Conservation (phyloP, 2,329 filamentous ascomycete genomes). For the Exophiala sp. region DNA sequence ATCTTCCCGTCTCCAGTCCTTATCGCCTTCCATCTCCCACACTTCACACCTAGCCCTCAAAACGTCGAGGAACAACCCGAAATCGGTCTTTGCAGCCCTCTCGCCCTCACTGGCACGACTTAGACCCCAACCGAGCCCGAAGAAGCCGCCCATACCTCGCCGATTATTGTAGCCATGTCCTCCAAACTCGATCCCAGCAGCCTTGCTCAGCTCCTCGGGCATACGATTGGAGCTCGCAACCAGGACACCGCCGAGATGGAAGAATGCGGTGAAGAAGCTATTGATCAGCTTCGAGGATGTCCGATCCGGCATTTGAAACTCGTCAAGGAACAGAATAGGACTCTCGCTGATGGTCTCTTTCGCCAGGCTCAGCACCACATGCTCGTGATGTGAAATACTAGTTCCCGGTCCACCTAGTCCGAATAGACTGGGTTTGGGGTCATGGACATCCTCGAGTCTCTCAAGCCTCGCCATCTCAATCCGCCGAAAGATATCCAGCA, state of each 20-base stretch:
- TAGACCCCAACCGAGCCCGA: conserved; percentile 24
- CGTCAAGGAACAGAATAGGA: conserved; percentile 72
- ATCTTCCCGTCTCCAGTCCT: conserved; percentile 58
- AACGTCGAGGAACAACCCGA: conserved; percentile 68
- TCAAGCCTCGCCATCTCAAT: conserved; percentile 58
- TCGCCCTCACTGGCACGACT: conserved; percentile 43
- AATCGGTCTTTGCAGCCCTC: conserved; percentile 62
- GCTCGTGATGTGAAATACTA: conserved; percentile 46
- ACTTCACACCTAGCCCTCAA: conserved; percentile 72
- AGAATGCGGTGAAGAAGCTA: conserved; percentile 71
- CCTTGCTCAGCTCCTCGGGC: conserved; percentile 73
- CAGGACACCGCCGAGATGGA: conserved; percentile 73
- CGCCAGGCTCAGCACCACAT: conserved; percentile 67
- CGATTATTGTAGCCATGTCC: conserved; percentile 22
- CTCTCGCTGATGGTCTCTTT: conserved; percentile 68
- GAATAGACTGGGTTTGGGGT: conserved; percentile 5
- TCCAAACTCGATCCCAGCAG: conserved; percentile 62
- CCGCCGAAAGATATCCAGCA: conserved; percentile 68
- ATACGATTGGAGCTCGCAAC: conserved; percentile 77
- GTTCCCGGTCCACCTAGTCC: conserved; percentile 3
- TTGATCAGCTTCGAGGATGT: conserved; percentile 73
- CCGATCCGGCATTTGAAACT: conserved; percentile 76
- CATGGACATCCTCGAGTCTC: conserved; percentile 22
- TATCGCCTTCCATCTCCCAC: conserved; percentile 73
- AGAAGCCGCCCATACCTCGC: conserved; percentile 15